These are phyloP conservation scores for Zygnema cylindricum DNA, from an alignment of 139 green algal genomes.

Conservation along the genomic window DNA sequence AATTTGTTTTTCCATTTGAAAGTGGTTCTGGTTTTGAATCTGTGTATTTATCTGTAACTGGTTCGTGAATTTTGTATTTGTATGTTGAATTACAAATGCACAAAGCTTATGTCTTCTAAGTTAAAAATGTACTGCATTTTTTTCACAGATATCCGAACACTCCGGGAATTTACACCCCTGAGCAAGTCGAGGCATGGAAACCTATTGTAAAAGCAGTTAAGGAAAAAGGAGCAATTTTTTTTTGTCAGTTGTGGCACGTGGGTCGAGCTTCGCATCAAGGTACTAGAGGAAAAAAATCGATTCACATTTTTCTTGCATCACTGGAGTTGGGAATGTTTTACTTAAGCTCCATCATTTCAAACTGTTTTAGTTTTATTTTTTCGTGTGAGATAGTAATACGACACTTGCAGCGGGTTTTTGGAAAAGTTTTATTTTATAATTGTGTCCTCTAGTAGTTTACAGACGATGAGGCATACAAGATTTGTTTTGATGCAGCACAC, in stretches of 20 bases:
- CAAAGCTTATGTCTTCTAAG: neutral
- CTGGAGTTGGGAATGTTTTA: neutral
- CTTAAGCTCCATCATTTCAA: neutral
- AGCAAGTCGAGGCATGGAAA: slow-evolving; percentile 88
- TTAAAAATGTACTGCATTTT: neutral
- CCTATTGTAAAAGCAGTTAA: slow-evolving; percentile 77
- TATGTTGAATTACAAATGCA: neutral
- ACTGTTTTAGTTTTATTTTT: neutral
- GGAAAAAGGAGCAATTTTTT: slow-evolving; percentile 77
- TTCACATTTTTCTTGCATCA: neutral
- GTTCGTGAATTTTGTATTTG: no score
- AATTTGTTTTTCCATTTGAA: no score
- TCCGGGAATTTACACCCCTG: slow-evolving; percentile 74
- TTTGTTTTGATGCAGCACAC: no score
- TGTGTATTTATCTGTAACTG: no score
- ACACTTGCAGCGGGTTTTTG: no score
- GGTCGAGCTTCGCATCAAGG: slow-evolving; percentile 68
- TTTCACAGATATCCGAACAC: slow-evolving; percentile 73
- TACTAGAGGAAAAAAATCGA: neutral
- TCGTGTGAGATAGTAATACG: neutral
- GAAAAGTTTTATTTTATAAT: neutral
- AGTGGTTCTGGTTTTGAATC: no score
- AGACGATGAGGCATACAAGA: neutral
- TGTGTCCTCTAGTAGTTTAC: neutral
- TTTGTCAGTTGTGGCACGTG: slow-evolving; percentile 82